These are phyloP conservation scores for Alternaria atra DNA, from an alignment of 2,329 filamentous ascomycete species.

Conservation along the genomic window DNA sequence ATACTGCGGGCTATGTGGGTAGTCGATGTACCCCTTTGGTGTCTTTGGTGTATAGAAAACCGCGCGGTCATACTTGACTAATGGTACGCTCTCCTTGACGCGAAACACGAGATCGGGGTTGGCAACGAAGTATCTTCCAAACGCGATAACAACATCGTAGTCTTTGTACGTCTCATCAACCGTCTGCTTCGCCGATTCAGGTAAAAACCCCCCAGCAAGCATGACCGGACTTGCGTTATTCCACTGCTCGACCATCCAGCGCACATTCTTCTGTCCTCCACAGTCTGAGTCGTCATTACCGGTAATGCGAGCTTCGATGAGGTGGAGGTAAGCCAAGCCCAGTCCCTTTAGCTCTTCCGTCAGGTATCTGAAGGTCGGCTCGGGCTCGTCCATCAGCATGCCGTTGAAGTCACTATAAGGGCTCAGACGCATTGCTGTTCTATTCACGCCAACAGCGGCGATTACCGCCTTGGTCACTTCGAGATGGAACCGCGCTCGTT, in stretches of 20 bases:
- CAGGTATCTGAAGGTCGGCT: slow-evolving; percentile 13
- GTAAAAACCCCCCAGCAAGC: slow-evolving; percentile 52
- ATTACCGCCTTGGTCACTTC: slow-evolving; percentile 62
- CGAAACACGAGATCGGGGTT: slow-evolving; percentile 58
- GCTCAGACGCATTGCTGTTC: slow-evolving; percentile 65
- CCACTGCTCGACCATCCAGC: slow-evolving; percentile 21
- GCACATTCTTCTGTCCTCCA: slow-evolving; percentile 22
- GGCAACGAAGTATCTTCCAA: slow-evolving; percentile 57
- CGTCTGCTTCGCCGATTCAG: slow-evolving; percentile 41
- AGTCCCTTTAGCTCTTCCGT: not conserved
- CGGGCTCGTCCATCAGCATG: slow-evolving; percentile 68
- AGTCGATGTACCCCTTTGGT: slow-evolving; percentile 25
- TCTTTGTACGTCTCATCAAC: slow-evolving; percentile 51
- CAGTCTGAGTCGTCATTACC: slow-evolving; percentile 23
- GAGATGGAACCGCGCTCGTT: slow-evolving; percentile 60
- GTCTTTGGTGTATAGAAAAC: slow-evolving; percentile 23
- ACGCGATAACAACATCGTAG: slow-evolving; percentile 45
- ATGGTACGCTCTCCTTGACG: slow-evolving; percentile 49
- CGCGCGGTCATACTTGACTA: slow-evolving; percentile 53
- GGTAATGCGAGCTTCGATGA: slow-evolving; percentile 15
- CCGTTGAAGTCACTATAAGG: slow-evolving; percentile 69
- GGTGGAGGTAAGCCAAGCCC: slow-evolving; percentile 8
- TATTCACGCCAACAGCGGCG: slow-evolving; percentile 61
- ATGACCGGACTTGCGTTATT: slow-evolving; percentile 33
- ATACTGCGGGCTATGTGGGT: slow-evolving; percentile 19